Percentiles rank a stretch among this genome's conserved stretches.
These are phyloP conservation scores for Phytophthora vignae DNA, from an alignment of 352 stramenopile species.

Conservation along the genomic window DNA sequence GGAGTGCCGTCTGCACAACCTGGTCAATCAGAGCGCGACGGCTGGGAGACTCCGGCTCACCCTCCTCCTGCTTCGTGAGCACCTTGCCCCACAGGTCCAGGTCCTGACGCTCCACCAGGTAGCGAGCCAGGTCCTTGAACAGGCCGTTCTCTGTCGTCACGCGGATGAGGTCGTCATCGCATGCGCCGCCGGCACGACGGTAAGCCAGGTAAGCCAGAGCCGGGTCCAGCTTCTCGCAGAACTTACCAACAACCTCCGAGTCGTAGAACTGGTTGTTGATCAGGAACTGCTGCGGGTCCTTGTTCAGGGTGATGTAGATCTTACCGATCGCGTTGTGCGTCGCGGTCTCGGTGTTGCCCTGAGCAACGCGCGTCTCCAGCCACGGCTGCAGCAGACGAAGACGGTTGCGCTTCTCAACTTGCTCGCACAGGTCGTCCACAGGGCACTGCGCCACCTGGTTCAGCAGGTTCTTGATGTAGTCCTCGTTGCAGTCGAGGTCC, in stretches of 20 bases:
- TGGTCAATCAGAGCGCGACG: slow-evolving; percentile 98
- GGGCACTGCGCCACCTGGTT: slow-evolving; percentile 96
- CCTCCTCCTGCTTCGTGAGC: slow-evolving; percentile 92
- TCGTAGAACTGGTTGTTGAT: slow-evolving; percentile 99
- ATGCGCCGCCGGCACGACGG: slow-evolving; percentile 98
- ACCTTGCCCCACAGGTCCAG: slow-evolving; percentile 99
- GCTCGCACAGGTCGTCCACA: slow-evolving; percentile 98
- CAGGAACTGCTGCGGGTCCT: slow-evolving; percentile 99
- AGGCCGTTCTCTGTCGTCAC: slow-evolving; percentile 99
- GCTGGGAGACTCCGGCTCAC: slow-evolving; percentile 91
- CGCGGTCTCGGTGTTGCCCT: slow-evolving; percentile 98
- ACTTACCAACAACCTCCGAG: slow-evolving; percentile 98
- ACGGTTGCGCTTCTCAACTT: slow-evolving; percentile 99
- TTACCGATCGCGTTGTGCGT: slow-evolving; percentile 99
- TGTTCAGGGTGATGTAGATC: slow-evolving; percentile 99
- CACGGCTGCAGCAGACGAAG: slow-evolving; percentile 99
- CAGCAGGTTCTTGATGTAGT: slow-evolving; percentile 99
- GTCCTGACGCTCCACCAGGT: slow-evolving; percentile 99
- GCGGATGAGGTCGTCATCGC: slow-evolving; percentile 99
- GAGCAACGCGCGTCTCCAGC: slow-evolving; percentile 98
- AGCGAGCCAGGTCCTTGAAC: slow-evolving; percentile 99
- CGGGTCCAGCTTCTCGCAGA: slow-evolving; percentile 99
- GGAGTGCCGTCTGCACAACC: slow-evolving; percentile 99
- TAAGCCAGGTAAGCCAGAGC: slow-evolving; percentile 99
- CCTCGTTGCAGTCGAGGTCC: slow-evolving; percentile 98